Conservation (phyloP, 2,329 filamentous ascomycete genomes). For the Thermomyces lanuginosus region DNA sequence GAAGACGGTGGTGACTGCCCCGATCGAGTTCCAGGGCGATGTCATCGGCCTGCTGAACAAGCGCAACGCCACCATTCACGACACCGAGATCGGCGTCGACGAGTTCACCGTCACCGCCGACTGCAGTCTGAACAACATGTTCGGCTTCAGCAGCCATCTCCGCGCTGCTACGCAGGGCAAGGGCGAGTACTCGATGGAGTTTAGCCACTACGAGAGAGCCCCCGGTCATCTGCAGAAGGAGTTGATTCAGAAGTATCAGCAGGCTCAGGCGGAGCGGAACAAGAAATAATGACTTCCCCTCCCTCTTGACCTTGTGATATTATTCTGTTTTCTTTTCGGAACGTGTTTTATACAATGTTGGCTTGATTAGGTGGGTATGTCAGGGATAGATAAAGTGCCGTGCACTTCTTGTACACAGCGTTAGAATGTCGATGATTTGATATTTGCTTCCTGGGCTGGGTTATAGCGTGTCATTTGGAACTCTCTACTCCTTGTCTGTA, state of each 20-base stretch:
- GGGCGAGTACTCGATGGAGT: conserved; percentile 98
- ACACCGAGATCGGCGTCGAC: conserved; percentile 84
- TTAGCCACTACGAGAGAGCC: conserved; percentile 83
- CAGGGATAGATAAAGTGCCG: too few species aligned
- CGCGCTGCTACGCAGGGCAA: conserved; percentile 93
- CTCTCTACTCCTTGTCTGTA: too few species aligned
- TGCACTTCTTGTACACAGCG: too few species aligned
- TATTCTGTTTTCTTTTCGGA: not conserved
- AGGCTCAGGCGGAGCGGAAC: conserved; percentile 47
- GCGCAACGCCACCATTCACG: conserved; percentile 83
- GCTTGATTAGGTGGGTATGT: too few species aligned
- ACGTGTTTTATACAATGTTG: too few species aligned
- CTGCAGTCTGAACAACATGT: conserved; percentile 92
- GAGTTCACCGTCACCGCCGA: conserved; percentile 88
- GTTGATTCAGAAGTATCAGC: conserved; percentile 50
- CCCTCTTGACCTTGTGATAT: not conserved
- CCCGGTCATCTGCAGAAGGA: conserved; percentile 77
- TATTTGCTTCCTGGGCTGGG: too few species aligned
- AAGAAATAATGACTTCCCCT: conserved; percentile 42
- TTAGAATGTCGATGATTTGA: too few species aligned
- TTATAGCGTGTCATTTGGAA: too few species aligned
- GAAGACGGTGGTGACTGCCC: conserved; percentile 94
- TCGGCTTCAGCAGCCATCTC: conserved; percentile 83
- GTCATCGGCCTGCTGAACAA: conserved; percentile 94
- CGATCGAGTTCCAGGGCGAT: conserved; percentile 93